Evolutionary conservation across 1,139 yeast species (phyloP), one percentile per base, ranked within the genome.

Genomic region (Zygotorulaspora mrakii): DNA sequence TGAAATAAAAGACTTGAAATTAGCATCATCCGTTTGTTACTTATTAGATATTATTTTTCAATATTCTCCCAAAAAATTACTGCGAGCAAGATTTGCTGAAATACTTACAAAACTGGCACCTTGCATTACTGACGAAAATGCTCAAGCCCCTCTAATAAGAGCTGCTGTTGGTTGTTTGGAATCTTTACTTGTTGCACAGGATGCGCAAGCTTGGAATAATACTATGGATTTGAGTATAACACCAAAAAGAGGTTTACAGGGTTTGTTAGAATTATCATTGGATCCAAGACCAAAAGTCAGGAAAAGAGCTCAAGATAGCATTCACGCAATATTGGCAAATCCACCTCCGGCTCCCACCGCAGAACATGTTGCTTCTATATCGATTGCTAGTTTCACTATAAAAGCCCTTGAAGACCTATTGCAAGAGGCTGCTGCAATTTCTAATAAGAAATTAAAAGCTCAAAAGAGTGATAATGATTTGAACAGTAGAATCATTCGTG

Each of bases 261-360:
- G 95, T 26, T 66, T 94, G 45, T 67, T 91, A 46, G 89, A 87
- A 55, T 71, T 88, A 48, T 76, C 91, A 0, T 67, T 85, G 39
- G 98, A 94, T 62, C 82, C 86, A 31, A 76, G 98, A 61, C 98
- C 99, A 23, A 94, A 94, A 58, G 95, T 94, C 9, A 79, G 99
- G 64, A 87, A 85, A 75, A 79, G 96, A 69, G 95, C 97, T 1
- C 85, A 82, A 53, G 98, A 91, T 44, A 85, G 96, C 1, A 72
- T 91, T 14, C 66, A 73, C 34, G 72, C 69, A 4, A 69, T 91
- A 22, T 68, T 91, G 48, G 49, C 66, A 4, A 73, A 73, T 49
- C 89, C 94, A 11, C 95, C 96, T 9, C 76, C 87, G 0, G 82
- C 89, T n/a, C 94, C 95, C 7, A 70, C 79, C 11, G 73, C 81